Evolutionary conservation across 139 green algal species (phyloP).

Genomic region (Volvox africanus): DNA sequence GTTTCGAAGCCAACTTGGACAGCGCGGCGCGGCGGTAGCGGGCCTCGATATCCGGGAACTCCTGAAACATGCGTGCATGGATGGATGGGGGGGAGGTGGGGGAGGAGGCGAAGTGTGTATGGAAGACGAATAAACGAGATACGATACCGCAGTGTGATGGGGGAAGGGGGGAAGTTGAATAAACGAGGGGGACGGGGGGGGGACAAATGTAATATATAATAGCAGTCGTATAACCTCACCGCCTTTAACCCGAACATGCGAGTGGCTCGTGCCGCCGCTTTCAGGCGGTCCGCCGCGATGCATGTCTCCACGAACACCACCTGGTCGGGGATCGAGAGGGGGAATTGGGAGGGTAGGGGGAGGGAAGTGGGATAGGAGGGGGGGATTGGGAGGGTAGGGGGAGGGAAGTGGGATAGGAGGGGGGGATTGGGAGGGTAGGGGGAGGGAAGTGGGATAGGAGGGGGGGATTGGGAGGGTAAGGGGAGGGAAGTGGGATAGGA

Average conservation of each 20-base stretch:
- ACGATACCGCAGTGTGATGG: background rate
- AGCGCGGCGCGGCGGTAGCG: slow-evolving; percentile 67
- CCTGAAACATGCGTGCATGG: background rate
- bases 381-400: too few species aligned
- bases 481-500: too few species aligned
- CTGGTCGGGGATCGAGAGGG: background rate
- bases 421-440: too few species aligned
- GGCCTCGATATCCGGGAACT: slow-evolving; percentile 68
- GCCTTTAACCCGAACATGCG: slow-evolving; percentile 51
- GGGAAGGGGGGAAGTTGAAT: background rate
- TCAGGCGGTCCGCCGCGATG: slow-evolving; percentile 67
- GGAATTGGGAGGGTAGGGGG: background rate
- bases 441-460: too few species aligned
- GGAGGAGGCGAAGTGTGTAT: background rate
- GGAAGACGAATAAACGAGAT: too few species aligned
- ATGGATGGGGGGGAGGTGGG: background rate
- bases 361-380: background rate
- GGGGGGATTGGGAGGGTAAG: too few species aligned
- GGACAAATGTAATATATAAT: too few species aligned
- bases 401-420: too few species aligned
- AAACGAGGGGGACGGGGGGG: background rate
- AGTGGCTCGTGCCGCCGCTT: slow-evolving; percentile 64
- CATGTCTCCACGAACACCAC: slow-evolving; percentile 64
- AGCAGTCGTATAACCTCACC: background rate
- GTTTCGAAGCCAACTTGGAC: slow-evolving; percentile 58